Evolutionary conservation across 108 stramenopile species (phyloP), one percentile per base, ranked within the genome.

Genomic region (Cyclotella baltica): DNA sequence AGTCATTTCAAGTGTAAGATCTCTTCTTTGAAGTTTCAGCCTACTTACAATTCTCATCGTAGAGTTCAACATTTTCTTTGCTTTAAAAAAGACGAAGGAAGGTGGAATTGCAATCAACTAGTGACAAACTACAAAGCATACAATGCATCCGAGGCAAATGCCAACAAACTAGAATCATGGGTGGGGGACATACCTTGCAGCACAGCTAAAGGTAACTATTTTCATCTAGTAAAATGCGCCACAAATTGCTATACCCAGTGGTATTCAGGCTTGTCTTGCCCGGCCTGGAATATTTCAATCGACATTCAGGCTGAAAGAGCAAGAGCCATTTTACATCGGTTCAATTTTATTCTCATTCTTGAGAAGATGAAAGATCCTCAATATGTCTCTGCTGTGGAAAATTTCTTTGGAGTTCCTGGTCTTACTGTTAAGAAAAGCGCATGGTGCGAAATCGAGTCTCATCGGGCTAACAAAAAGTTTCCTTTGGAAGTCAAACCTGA

Each of bases 1-100:
- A 79, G 78, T 50, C 70, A 71, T 47, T 79, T 79, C 65, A 79
- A 79, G 48, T 79, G 76, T 77, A 52, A 62, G 76, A 19, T 16
- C 35, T 29, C 4, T 34, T 1, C 5, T 67, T 67, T 36, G 11
- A 25, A 31, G 48, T 4, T 40, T 27, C n/a, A n/a, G n/a, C n/a
- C n/a, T n/a, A n/a, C n/a, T n/a, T n/a, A n/a, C n/a, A n/a, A n/a
- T n/a, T n/a, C n/a, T n/a, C n/a, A n/a, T n/a, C n/a, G n/a, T n/a
- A n/a, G n/a, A n/a, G n/a, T 47, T 16, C 13, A 33, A 19, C 10
- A 38, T 61, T 38, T 15, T 50, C n/a, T 47, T 13, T 5, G 50
- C 69, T 38, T 27, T 28, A 55, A 11, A 2, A 19, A 22, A 75
- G 73, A 77, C 28, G 67, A 77, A 64, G 76, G 76, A 10, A 77